Evolutionary conservation across 2,329 filamentous ascomycete species (phyloP), one percentile per base, ranked within the genome.

Genomic region (Monosporascus sp.): DNA sequence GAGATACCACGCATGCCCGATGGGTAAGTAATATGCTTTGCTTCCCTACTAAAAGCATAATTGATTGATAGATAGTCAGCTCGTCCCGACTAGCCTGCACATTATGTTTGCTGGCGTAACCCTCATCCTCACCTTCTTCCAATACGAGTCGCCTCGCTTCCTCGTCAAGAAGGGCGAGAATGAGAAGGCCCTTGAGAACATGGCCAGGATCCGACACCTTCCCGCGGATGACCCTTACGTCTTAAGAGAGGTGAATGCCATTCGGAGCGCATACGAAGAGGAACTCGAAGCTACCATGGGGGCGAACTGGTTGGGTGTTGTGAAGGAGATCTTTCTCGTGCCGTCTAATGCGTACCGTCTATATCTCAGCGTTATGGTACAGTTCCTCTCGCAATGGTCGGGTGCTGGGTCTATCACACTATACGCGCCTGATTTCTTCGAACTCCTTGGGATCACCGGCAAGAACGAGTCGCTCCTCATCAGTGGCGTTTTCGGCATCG

Each of bases 61-160:
- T 6, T 41, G 5, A 50, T 54, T 64, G 53, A 61, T 41, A 66
- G 20, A 60, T 62, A 6, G 66, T 70, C 77, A 80, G 80, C 77
- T 87, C 44, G 80, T 90, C 0, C 88, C 89, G 0, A 90, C 86
- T 42, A 84, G 83, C 59, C 74, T 92, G 53, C 88, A 93, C 65
- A 75, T 93, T 67, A 90, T 90, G 64, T 90, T 92, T 63, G 84
- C 88, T 2, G 81, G 81, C 5, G 70, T 92, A 55, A 90, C 91
- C 65, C 80, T 89, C 63, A 61, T 82, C 52, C 75, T 91, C 15
- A 88, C 83, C 11, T 85, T 89, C 66, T 79, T 87, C 60, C 81
- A 86, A 57, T 77, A 76, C 52, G 87, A 90, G 66, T 89, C 86
- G 0, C 87, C 87, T 0, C 83, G 87, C 9, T 90, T 79, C 70